These are phyloP conservation scores for Penicillium sp. DNA, from an alignment of 2,329 filamentous ascomycete genomes.

Conservation along the genomic window DNA sequence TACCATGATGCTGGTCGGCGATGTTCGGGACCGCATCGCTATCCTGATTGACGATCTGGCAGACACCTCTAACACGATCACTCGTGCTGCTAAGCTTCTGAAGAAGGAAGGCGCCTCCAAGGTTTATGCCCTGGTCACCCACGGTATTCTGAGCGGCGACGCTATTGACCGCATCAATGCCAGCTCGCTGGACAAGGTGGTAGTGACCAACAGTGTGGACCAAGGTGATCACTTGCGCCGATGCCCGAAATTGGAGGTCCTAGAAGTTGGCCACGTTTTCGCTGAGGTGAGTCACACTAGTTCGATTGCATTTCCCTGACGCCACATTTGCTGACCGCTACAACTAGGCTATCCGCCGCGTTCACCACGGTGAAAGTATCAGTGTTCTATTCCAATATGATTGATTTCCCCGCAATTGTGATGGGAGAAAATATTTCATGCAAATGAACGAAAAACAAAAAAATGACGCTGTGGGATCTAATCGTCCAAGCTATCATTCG, in stretches of 20 bases:
- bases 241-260: conserved; percentile 86
- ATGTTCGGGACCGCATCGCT: conserved; percentile 77
- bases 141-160: conserved; percentile 93
- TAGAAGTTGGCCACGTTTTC: conserved; percentile 88
- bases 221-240: conserved; percentile 77
- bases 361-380: conserved; percentile 97
- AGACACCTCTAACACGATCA: conserved; percentile 97
- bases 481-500: conserved; percentile 11
- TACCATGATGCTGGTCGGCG: conserved; percentile 93
- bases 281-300: conserved; percentile 67
- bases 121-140: conserved; percentile 90
- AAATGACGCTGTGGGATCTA: conserved; percentile 12
- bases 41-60: conserved; percentile 94
- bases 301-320: conserved; percentile 2
- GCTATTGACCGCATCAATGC: conserved; percentile 93
- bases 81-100: conserved; percentile 90
- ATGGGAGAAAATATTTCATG: conserved; percentile 1
- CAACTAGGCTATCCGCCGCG: conserved; percentile 79
- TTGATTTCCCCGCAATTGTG: conserved; percentile 43
- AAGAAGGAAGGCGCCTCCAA: conserved; percentile 89
- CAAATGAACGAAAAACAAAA: conserved; percentile 8
- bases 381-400: conserved; percentile 91
- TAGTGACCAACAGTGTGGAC: conserved; percentile 94
- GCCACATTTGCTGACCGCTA: conserved; percentile 31
- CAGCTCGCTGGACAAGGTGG: conserved; percentile 84